Evolutionary conservation across 2,329 filamentous ascomycete species (phyloP).

Genomic region (Aspergillus amoenus): DNA sequence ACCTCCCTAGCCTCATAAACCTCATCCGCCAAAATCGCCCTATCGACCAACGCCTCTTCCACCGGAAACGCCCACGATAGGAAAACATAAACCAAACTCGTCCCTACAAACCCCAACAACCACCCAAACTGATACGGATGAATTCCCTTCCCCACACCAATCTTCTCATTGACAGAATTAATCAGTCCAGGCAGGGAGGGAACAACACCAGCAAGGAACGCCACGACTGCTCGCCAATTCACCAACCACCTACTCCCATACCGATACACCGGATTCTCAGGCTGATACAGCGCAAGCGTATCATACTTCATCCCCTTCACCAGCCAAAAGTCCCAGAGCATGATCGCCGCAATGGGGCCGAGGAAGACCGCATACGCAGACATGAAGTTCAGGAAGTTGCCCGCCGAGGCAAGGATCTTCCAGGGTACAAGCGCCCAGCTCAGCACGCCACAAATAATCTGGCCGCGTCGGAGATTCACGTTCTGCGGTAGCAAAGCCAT

Average conservation of each 20-base stretch:
- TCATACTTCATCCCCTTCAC: conserved; percentile 52
- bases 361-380: conserved; percentile 65
- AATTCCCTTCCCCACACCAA: conserved; percentile 47
- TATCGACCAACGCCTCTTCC: conserved; percentile 48
- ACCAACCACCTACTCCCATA: conserved; percentile 50
- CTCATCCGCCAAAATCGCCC: conserved; percentile 38
- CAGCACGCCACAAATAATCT: conserved; percentile 54
- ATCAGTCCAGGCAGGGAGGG: conserved; percentile 59
- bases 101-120: conserved; percentile 60
- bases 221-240: conserved; percentile 61
- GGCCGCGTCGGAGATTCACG: conserved; percentile 58
- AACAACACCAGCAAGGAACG: conserved; percentile 57
- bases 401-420: conserved; percentile 63
- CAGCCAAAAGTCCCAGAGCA: conserved; percentile 62
- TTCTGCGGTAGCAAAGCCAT: conserved; percentile 55
- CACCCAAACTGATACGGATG: conserved; percentile 66
- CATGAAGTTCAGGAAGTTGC: conserved; percentile 65
- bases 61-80: conserved; percentile 53
- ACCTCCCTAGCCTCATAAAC: conserved; percentile 28
- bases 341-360: conserved; percentile 62
- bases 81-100: conserved; percentile 56
- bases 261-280: conserved; percentile 46
- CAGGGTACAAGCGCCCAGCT: conserved; percentile 64
- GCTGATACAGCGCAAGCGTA: conserved; percentile 54
- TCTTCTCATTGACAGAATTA: conserved; percentile 39